A percentile compares a stretch with the other conserved stretches of the same genome.
These are phyloP conservation scores for Leccinum boreale DNA, from an alignment of 768 basidiomycete species.

Conservation along the genomic window DNA sequence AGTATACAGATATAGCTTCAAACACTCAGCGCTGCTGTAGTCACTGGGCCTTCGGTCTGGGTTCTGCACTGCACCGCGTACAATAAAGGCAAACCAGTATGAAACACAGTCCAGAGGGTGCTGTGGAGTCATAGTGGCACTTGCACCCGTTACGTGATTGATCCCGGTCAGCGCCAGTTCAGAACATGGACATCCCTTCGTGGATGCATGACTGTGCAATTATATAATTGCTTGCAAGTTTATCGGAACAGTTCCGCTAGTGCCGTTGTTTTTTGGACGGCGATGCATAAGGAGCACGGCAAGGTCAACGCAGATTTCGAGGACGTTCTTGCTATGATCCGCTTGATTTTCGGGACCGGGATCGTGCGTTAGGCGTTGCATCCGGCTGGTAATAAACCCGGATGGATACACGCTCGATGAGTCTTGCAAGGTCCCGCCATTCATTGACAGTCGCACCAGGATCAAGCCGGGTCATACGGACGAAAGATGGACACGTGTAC, in stretches of 20 bases:
- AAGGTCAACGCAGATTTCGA: background rate
- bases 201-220: background rate
- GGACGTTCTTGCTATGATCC: background rate
- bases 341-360: background rate
- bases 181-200: background rate
- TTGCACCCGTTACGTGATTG: background rate
- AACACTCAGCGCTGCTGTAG: background rate
- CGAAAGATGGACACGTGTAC: constrained; percentile 1
- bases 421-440: background rate
- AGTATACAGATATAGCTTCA: background rate
- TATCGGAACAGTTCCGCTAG: background rate
- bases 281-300: background rate
- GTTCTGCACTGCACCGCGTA: background rate
- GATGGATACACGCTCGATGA: background rate
- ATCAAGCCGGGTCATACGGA: background rate
- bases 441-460: background rate
- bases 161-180: background rate
- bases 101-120: background rate
- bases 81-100: background rate
- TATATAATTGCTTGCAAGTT: background rate
- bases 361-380: background rate
- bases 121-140: background rate
- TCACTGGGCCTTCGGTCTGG: background rate
- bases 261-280: background rate
- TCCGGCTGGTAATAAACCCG: background rate